A percentile compares a stretch with the other conserved stretches of the same genome.
Conservation (phyloP, 2,329 filamentous ascomycete species). For the Botrytis squamosa region DNA sequence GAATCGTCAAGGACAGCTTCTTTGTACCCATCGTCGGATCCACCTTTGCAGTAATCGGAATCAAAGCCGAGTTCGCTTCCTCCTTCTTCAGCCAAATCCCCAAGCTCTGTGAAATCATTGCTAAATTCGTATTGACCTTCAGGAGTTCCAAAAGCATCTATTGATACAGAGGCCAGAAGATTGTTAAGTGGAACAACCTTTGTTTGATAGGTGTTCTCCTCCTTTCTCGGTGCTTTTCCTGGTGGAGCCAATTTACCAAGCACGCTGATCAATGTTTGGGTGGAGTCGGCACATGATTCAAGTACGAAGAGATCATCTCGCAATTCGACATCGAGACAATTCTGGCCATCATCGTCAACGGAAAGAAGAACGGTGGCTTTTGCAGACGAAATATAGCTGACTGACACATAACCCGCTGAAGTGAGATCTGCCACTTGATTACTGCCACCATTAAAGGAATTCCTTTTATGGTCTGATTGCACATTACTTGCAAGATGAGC, state of each 20-base stretch:
- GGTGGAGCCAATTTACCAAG: slow-evolving; percentile 81
- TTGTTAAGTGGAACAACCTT: slow-evolving; percentile 83
- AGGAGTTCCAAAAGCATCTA: slow-evolving; percentile 71
- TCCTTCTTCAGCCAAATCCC: slow-evolving; percentile 47
- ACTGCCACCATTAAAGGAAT: slow-evolving; percentile 40
- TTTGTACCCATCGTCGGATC: slow-evolving; percentile 32
- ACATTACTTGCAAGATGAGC: slow-evolving; percentile 42
- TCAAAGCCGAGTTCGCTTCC: slow-evolving; percentile 44
- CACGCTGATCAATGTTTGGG: slow-evolving; percentile 81
- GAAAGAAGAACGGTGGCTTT: slow-evolving; percentile 62
- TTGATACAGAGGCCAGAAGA: slow-evolving; percentile 85
- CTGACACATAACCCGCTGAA: slow-evolving; percentile 74
- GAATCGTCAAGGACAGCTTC: slow-evolving; percentile 44
- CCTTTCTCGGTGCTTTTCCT: slow-evolving; percentile 69
- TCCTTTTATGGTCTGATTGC: slow-evolving; percentile 25
- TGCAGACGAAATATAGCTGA: slow-evolving; percentile 84
- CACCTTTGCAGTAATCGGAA: slow-evolving; percentile 50
- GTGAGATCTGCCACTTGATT: slow-evolving; percentile 57
- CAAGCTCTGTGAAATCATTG: slow-evolving; percentile 56
- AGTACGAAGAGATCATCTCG: slow-evolving; percentile 84
- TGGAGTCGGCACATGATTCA: slow-evolving; percentile 96
- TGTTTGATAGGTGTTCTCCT: slow-evolving; percentile 81
- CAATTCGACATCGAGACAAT: slow-evolving; percentile 75
- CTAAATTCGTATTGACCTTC: slow-evolving; percentile 64
- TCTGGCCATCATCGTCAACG: slow-evolving; percentile 56